Evolutionary conservation across 2,329 filamentous ascomycete genomes (phyloP).

Genomic region (Leptographium wingfieldii): DNA sequence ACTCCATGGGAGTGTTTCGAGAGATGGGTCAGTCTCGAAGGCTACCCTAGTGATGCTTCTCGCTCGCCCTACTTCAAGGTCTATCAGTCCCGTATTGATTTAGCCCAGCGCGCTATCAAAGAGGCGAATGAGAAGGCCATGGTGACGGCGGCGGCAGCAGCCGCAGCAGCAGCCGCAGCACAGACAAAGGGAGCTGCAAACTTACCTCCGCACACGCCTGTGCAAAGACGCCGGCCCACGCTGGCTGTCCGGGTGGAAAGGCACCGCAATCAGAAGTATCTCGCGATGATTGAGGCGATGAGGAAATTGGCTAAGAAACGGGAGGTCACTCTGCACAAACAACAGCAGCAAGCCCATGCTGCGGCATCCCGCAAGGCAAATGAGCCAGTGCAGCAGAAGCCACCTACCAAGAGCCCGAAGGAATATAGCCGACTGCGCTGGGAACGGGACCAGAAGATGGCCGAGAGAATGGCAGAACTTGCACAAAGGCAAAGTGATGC

Average conservation of each 20-base stretch:
- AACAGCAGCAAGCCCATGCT: constrained; percentile 65
- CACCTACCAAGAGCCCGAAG: constrained; percentile 61
- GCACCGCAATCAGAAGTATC: constrained; percentile 71
- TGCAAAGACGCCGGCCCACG: constrained; percentile 54
- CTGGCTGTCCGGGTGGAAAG: constrained; percentile 77
- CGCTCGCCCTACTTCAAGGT: constrained; percentile 90
- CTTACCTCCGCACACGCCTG: constrained; percentile 26
- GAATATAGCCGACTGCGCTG: constrained; percentile 84
- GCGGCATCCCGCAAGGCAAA: constrained; percentile 73
- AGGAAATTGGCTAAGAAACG: constrained; percentile 90
- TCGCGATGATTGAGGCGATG: constrained; percentile 88
- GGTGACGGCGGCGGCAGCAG: constrained; percentile 19
- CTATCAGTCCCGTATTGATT: constrained; percentile 48
- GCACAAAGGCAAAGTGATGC: constrained; percentile 50
- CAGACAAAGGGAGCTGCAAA: constrained; percentile 21
- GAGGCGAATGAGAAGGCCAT: constrained; percentile 39
- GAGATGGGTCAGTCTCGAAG: constrained; percentile 85
- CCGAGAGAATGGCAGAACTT: constrained; percentile 44
- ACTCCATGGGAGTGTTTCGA: constrained; percentile 99
- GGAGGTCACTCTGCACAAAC: constrained; percentile 74
- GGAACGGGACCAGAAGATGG: constrained; percentile 64
- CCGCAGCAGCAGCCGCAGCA: constrained; percentile 18
- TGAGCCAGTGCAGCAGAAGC: constrained; percentile 39
- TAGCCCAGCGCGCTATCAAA: constrained; percentile 41
- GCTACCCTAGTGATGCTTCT: constrained; percentile 80